phyloP scores from a whole-genome alignment of 176 grass and related monocot species.

The Musa itinerans region DNA sequence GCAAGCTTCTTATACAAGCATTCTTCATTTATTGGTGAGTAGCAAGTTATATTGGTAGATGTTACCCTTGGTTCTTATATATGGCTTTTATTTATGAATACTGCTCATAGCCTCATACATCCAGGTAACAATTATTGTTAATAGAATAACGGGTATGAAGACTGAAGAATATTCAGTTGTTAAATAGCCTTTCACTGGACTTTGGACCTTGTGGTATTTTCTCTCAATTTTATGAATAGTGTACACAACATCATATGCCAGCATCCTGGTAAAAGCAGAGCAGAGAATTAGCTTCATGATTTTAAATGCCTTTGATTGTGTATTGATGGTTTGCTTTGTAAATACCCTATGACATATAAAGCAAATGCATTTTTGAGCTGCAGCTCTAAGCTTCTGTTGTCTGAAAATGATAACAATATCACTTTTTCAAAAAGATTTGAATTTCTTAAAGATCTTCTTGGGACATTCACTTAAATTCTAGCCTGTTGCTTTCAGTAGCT shows the following conservation, averaged over 20 bases:
- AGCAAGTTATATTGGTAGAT: background rate
- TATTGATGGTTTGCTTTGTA: background rate
- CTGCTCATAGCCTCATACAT: background rate
- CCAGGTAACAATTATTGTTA: background rate
- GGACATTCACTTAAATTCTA: too few species aligned
- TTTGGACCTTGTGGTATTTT: background rate
- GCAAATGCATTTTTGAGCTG: background rate
- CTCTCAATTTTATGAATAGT: background rate
- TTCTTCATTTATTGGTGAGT: constrained; percentile 26
- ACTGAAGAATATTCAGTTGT: background rate
- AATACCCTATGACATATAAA: background rate
- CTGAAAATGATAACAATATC: background rate
- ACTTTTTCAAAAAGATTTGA: too few species aligned
- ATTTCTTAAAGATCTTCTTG: too few species aligned
- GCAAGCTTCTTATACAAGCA: background rate
- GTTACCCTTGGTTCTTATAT: background rate
- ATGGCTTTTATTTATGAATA: background rate
- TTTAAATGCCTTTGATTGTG: background rate
- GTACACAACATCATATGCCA: background rate
- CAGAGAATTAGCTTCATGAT: background rate
- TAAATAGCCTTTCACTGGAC: background rate
- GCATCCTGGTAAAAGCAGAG: background rate
- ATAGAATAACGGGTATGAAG: background rate
- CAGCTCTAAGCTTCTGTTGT: background rate
- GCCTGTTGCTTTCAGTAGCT: background rate